phyloP scores from a whole-genome alignment of 2,329 filamentous ascomycete species.

The Madurella fahalii region DNA sequence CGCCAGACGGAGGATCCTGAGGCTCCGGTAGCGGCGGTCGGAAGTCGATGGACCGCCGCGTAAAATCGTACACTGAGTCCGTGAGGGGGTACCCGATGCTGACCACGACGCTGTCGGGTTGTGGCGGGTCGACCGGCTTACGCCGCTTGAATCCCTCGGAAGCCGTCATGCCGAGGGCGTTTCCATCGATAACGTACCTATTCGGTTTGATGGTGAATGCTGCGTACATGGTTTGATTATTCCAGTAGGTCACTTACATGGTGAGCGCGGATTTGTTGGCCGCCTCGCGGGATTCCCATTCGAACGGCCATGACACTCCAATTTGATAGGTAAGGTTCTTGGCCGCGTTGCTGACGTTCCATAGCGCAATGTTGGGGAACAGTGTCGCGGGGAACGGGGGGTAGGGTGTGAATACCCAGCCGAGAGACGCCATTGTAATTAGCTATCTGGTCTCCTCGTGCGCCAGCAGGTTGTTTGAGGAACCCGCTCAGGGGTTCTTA shows the following conservation, averaged over 20 bases:
- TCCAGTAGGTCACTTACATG: slow-evolving; percentile 2
- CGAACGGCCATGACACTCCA: slow-evolving; percentile 19
- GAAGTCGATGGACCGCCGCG: slow-evolving; percentile 26
- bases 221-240: no score
- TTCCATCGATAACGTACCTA: slow-evolving; percentile 29
- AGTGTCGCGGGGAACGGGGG: slow-evolving; percentile 14
- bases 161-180: slow-evolving; percentile 26
- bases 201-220: not conserved
- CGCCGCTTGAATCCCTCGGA: slow-evolving; percentile 27
- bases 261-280: slow-evolving; percentile 13
- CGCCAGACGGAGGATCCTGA: slow-evolving; percentile 13
- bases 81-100: slow-evolving; percentile 29
- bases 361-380: slow-evolving; percentile 15
- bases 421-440: no score
- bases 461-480: no score
- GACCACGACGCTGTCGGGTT: slow-evolving; percentile 27
- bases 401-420: slow-evolving; percentile 15
- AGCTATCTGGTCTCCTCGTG: no score
- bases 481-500: no score
- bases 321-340: slow-evolving; percentile 20
- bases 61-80: slow-evolving; percentile 23
- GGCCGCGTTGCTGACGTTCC: slow-evolving; percentile 14
- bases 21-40: slow-evolving; percentile 19
- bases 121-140: slow-evolving; percentile 21
- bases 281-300: slow-evolving; percentile 13